phyloP scores from a whole-genome alignment of 139 green algal species.

The Haematococcus lacustris region DNA sequence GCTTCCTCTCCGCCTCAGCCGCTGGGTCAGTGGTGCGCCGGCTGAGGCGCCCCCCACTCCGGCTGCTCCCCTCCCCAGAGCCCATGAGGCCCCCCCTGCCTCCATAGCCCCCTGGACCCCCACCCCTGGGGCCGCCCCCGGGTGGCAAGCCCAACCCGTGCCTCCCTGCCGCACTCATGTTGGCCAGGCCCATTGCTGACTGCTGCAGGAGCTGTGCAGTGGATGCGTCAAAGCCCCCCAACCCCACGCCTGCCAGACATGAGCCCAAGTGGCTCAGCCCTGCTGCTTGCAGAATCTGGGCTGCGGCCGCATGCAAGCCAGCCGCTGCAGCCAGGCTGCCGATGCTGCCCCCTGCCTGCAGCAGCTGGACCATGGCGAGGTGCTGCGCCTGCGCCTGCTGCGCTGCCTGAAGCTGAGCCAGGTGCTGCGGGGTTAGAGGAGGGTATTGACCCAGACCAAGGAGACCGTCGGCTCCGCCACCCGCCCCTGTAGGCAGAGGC shows the following conservation, averaged over 20 bases:
- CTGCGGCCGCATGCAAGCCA: constrained; percentile 15
- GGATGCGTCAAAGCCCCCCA: neutral
- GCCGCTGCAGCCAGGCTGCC: no score
- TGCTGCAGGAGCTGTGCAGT: neutral
- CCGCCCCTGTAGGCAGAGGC: no score
- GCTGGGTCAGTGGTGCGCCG: constrained; percentile 58
- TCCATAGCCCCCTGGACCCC: neutral
- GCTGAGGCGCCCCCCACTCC: constrained; percentile 55
- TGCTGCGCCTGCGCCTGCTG: no score
- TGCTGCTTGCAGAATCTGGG: constrained; percentile 31
- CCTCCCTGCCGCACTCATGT: neutral
- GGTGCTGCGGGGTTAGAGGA: no score
- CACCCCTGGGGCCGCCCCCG: constrained; percentile 5
- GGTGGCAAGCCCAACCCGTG: constrained; percentile 2
- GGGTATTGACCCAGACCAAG: no score
- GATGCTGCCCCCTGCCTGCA: no score
- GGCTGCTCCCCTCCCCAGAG: constrained; percentile 1
- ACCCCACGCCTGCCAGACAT: neutral
- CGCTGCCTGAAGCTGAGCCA: no score
- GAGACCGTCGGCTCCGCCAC: no score
- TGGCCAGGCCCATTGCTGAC: no score
- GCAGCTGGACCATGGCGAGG: no score
- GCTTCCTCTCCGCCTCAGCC: constrained; percentile 68
- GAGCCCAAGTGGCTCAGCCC: constrained; percentile 21
- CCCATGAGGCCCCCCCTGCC: neutral